phyloP scores from a whole-genome alignment of 768 basidiomycete genomes.

The Leccinum olivaceopallidum region DNA sequence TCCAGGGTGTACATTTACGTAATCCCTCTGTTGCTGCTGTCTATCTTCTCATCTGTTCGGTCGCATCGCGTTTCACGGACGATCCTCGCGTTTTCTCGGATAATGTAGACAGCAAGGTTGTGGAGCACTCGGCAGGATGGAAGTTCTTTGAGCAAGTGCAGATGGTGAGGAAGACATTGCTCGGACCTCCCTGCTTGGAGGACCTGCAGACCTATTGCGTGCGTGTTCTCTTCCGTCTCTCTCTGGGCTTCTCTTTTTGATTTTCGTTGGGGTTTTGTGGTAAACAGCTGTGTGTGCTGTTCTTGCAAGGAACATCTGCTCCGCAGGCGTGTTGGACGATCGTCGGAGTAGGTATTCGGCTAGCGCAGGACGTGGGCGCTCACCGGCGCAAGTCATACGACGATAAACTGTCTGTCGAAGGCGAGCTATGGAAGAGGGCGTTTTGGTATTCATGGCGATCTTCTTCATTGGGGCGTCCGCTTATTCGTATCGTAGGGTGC shows the following conservation, averaged over 20 bases:
- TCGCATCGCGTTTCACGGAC: conserved; percentile 54
- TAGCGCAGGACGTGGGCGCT: conserved; percentile 60
- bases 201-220: conserved; percentile 73
- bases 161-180: conserved; percentile 55
- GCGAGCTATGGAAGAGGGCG: conserved; percentile 61
- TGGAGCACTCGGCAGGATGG: conserved; percentile 52
- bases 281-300: conserved; percentile 51
- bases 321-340: conserved; percentile 71
- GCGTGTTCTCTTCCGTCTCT: conserved; percentile 21
- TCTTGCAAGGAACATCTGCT: conserved; percentile 55
- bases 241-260: neutral
- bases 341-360: conserved; percentile 58
- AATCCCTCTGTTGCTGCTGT: conserved; percentile 56
- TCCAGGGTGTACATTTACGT: conserved; percentile 47
- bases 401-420: conserved; percentile 41
- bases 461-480: neutral
- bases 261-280: neutral
- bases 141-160: conserved; percentile 53
- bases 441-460: conserved; percentile 39
- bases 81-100: conserved; percentile 56
- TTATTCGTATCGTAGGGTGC: conserved; percentile 23
- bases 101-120: conserved; percentile 25
- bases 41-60: conserved; percentile 71
- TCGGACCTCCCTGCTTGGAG: conserved; percentile 58
- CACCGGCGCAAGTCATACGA: conserved; percentile 42